Base-by-base conservation (phyloP, 2,329 filamentous ascomycete genomes). In the Cladosporium oxysporum region DNA sequence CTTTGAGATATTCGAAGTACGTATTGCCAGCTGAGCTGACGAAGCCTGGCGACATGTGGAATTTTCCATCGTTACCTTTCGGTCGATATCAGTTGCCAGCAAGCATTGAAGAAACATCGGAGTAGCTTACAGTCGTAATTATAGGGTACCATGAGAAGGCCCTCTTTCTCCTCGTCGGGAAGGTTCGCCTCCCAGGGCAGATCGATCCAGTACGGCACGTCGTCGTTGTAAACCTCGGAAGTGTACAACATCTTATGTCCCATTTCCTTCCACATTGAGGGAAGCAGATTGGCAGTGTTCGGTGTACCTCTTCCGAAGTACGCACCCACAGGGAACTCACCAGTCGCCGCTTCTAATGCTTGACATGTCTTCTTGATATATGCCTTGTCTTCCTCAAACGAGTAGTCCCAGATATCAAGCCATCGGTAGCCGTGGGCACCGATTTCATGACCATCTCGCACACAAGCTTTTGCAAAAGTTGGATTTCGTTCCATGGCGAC, bases 201-300 rank as follows among this genome's bases (percentile, higher is more conserved):
- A 69, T 86, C 84, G 5, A 82, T 77, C 84, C 83, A 86, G 72
- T 85, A 86, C 0, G 84, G 84, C 6, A 86, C 75, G 66, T 86
- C 84, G 66, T 86, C 84, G 16, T 83, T 82, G 66, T 85, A 86
- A 0, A 78, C 79, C 67, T 87, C 84, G 18, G 76, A 78, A 26
- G 79, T 78, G 79, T 83, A 86, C 0, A 84, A 71, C 0, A 86
- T 77, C 64, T 79, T 78, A 60, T 81, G 10, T 69, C 71, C 68
- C 77, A 85, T 81, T 72, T 86, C 84, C 67, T 83, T 80, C 72
- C 82, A 85, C 2, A 83, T 79, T 68, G 82, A 78, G 57, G 79
- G 80, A 0, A 86, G 77, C 26, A 84, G 73, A 11, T 79, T 79
- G 11, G 79, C 75, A 10, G 79, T 81, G 50, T 83, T 80, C 1